Evolutionary conservation across 495 filamentous ascomycete species (phyloP).

Genomic region (Neurospora cerealis): DNA sequence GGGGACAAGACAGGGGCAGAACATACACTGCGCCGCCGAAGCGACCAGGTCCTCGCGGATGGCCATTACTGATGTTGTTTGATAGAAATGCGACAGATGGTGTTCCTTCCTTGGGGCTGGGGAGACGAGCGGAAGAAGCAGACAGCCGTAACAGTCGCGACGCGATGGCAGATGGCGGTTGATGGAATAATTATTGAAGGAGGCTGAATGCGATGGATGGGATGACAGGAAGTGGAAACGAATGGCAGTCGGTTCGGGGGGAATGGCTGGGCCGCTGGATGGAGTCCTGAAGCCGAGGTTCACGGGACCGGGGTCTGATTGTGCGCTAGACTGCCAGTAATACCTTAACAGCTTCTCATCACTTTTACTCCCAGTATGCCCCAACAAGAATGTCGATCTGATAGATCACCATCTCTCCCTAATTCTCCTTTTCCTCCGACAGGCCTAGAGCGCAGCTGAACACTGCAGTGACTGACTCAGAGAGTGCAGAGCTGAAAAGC

Average conservation of each 20-base stretch:
- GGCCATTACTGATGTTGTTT: slow-evolving; percentile 43
- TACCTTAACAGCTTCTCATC: background rate
- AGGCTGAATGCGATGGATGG: background rate
- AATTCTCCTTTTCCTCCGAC: background rate
- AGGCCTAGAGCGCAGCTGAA: background rate
- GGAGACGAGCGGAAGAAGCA: background rate
- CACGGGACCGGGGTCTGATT: background rate
- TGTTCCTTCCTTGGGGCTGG: background rate
- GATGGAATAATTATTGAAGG: background rate
- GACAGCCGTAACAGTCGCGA: background rate
- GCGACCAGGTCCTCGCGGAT: slow-evolving; percentile 78
- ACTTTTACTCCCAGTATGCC: background rate
- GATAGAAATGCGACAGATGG: background rate
- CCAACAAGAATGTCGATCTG: background rate
- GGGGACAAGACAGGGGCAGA: slow-evolving; percentile 23
- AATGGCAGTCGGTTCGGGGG: background rate
- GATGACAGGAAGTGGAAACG: background rate
- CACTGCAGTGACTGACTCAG: background rate
- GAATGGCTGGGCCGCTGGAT: background rate
- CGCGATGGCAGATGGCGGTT: background rate
- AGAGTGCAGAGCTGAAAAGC: background rate
- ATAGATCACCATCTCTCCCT: background rate
- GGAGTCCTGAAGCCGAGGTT: background rate
- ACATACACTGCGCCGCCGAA: slow-evolving; percentile 52
- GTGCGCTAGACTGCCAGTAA: background rate